phyloP scores from a whole-genome alignment of 371 early-diverging fungal species.

The Syncephalastrum contaminatum region DNA sequence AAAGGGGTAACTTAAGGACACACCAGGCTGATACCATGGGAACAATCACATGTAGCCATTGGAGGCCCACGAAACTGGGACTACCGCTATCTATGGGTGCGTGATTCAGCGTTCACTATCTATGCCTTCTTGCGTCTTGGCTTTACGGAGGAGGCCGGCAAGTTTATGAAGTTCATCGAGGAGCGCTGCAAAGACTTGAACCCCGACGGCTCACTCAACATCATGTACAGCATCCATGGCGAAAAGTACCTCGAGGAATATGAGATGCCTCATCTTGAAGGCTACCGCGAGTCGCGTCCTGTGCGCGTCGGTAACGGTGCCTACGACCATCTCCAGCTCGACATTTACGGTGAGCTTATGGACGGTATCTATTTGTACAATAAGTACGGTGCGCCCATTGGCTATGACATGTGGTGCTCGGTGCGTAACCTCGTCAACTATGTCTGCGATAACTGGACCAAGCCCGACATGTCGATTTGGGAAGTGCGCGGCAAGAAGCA shows the following conservation, averaged over 20 bases:
- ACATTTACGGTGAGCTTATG: conserved; percentile 83
- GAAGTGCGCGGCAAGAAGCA: conserved; percentile 71
- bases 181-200: conserved; percentile 61
- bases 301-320: conserved; percentile 88
- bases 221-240: conserved; percentile 86
- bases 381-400: conserved; percentile 74
- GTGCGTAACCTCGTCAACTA: conserved; percentile 68
- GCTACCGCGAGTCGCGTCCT: conserved; percentile 74
- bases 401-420: conserved; percentile 76
- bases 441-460: conserved; percentile 67
- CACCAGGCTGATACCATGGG: too few species aligned
- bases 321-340: conserved; percentile 75
- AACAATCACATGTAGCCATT: conserved; percentile 41
- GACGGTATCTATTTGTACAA: conserved; percentile 83
- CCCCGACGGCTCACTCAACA: conserved; percentile 72
- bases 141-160: conserved; percentile 68
- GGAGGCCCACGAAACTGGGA: conserved; percentile 85
- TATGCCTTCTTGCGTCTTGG: conserved; percentile 83
- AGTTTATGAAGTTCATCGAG: conserved; percentile 71
- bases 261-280: conserved; percentile 68
- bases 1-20: too few species aligned
- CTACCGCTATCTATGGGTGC: conserved; percentile 80
- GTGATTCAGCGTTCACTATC: conserved; percentile 80
- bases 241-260: conserved; percentile 59
- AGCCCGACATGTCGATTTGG: conserved; percentile 81